Conservation (phyloP, 2,329 filamentous ascomycete genomes). For the Chrysoporthe puriensis region DNA sequence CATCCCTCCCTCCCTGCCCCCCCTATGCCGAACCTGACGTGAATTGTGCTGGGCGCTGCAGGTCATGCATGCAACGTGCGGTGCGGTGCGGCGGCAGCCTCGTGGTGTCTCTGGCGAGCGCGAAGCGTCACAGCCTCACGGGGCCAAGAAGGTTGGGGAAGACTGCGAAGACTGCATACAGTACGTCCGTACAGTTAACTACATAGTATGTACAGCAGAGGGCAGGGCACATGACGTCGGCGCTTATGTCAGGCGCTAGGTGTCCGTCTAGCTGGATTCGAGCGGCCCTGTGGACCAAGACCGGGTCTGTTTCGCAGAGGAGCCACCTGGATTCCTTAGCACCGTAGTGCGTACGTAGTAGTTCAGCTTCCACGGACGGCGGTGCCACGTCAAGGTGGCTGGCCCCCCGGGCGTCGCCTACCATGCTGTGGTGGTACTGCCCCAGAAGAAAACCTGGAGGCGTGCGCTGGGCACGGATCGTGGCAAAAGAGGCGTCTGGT, state of each 20-base stretch:
- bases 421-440: too few relatives aligned
- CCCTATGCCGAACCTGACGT: not conserved
- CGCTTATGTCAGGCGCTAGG: constrained; percentile 17
- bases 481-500: too few relatives aligned
- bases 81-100: not conserved
- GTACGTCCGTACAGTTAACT: too few relatives aligned
- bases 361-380: not conserved
- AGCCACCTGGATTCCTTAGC: not conserved
- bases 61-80: not conserved
- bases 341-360: not conserved
- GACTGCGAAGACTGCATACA: too few relatives aligned
- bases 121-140: too few relatives aligned
- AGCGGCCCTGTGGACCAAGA: not conserved
- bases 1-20: not conserved
- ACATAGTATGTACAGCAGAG: not conserved
- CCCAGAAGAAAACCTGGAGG: too few relatives aligned
- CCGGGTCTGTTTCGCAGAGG: not conserved
- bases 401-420: too few relatives aligned
- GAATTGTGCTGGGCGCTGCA: not conserved
- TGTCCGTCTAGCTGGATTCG: not conserved
- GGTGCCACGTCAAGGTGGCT: not conserved
- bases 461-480: too few relatives aligned
- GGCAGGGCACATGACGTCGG: constrained; percentile 16
- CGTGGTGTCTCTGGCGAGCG: too few relatives aligned
- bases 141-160: too few relatives aligned